These are phyloP conservation scores for Heliamphora pulchella DNA, from an alignment of 179 eudicot species.

Conservation along the genomic window DNA sequence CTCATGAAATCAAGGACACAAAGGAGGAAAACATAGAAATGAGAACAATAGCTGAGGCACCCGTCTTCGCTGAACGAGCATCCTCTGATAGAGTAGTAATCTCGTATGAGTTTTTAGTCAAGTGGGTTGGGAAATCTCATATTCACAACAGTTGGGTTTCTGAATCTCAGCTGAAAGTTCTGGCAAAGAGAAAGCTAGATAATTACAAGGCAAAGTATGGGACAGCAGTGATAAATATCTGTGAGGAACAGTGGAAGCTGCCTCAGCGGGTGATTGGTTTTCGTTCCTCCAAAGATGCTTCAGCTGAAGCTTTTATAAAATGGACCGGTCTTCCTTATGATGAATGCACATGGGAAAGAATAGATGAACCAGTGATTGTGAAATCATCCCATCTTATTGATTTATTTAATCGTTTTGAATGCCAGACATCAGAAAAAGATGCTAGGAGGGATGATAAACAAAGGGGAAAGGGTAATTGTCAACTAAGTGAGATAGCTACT, in stretches of 20 bases:
- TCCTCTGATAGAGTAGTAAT: conserved; percentile 23
- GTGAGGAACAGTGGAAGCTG: conserved; percentile 73
- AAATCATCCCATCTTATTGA: conserved; percentile 53
- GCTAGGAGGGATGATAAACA: conserved; percentile 28
- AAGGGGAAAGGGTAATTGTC: conserved; percentile 31
- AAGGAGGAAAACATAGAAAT: conserved; percentile 27
- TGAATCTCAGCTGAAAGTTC: conserved; percentile 67
- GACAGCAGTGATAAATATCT: conserved; percentile 58
- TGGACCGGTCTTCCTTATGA: conserved; percentile 94
- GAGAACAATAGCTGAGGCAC: conserved; percentile 16
- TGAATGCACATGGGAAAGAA: conserved; percentile 96
- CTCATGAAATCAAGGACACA: conserved; percentile 25
- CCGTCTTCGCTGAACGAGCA: conserved; percentile 25
- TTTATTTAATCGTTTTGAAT: conserved; percentile 53
- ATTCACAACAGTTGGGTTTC: conserved; percentile 83
- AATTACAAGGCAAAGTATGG: conserved; percentile 89
- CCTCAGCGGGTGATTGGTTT: conserved; percentile 81
- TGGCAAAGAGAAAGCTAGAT: conserved; percentile 89
- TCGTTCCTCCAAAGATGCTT: conserved; percentile 45
- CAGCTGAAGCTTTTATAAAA: conserved; percentile 64
- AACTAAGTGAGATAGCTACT: conserved; percentile 48
- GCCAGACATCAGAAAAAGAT: conserved; percentile 53
- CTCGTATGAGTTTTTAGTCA: conserved; percentile 71
- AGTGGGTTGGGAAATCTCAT: conserved; percentile 94
- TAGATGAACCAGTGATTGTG: conserved; percentile 59